Percentiles rank a stretch among this genome's conserved stretches.
Conservation (phyloP, 2,329 filamentous ascomycete species). For the Amylocarpus encephaloides region DNA sequence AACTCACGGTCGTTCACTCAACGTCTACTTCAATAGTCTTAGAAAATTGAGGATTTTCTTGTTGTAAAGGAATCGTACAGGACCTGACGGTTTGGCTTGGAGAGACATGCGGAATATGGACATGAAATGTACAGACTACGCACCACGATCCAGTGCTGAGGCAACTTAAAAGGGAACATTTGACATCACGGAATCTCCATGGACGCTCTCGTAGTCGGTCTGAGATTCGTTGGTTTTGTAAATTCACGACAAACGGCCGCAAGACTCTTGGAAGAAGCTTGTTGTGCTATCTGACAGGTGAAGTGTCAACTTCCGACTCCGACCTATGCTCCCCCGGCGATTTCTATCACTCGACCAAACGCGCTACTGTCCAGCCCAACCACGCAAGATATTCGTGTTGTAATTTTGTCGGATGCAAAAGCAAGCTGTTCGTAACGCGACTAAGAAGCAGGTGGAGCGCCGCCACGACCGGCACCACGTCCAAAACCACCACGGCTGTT, state of each 20-base stretch:
- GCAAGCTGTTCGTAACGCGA: conserved; percentile 28
- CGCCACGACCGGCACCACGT: conserved; percentile 66
- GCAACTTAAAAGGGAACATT: no score
- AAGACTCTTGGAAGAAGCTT: conserved; percentile 31
- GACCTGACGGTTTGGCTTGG: no score
- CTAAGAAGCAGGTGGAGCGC: conserved; percentile 51
- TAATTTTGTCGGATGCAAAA: conserved; percentile 32
- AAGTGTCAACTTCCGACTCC: conserved; percentile 39
- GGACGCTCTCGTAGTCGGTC: neutral
- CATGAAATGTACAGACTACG: no score
- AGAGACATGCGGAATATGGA: no score
- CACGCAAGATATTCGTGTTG: conserved; percentile 27
- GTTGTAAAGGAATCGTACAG: no score
- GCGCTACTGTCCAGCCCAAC: conserved; percentile 42
- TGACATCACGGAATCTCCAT: neutral
- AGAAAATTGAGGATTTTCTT: no score
- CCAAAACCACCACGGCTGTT: conserved; percentile 78
- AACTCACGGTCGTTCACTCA: no score
- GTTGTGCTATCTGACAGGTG: conserved; percentile 34
- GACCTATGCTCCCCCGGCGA: conserved; percentile 41
- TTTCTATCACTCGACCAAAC: conserved; percentile 44
- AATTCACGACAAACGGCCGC: conserved; percentile 16
- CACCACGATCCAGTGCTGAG: no score
- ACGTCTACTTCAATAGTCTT: no score
- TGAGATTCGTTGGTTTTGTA: neutral